phyloP scores from a whole-genome alignment of 2,329 filamentous ascomycete species.

The Myriosclerotinia scirpicola region DNA sequence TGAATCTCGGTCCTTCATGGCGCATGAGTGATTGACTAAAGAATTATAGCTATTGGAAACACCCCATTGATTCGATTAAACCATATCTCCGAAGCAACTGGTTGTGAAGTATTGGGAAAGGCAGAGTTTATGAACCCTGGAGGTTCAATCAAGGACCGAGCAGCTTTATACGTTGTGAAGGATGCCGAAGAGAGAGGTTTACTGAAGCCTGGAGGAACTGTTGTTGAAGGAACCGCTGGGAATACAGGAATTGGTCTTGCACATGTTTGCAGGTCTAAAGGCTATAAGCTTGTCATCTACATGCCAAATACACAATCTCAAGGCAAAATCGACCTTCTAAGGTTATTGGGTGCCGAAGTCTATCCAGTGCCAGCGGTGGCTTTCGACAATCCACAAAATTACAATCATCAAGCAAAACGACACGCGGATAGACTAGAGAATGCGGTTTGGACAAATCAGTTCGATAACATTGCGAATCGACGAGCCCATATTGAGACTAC shows the following conservation, averaged over 20 bases:
- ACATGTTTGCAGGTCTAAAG: slow-evolving; percentile 88
- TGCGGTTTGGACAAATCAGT: slow-evolving; percentile 98
- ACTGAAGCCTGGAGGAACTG: slow-evolving; percentile 81
- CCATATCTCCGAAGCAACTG: slow-evolving; percentile 82
- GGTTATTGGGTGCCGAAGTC: slow-evolving; percentile 89
- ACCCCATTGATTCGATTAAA: slow-evolving; percentile 92
- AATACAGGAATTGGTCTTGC: slow-evolving; percentile 98
- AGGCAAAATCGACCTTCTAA: slow-evolving; percentile 92
- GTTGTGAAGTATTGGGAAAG: slow-evolving; percentile 92
- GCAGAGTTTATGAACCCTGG: slow-evolving; percentile 99
- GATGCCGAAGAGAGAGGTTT: slow-evolving; percentile 89
- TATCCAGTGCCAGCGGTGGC: slow-evolving; percentile 94
- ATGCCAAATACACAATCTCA: slow-evolving; percentile 99
- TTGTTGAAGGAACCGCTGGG: slow-evolving; percentile 94
- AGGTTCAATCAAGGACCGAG: slow-evolving; percentile 93
- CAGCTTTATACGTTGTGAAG: slow-evolving; percentile 88
- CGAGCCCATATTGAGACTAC: slow-evolving; percentile 96
- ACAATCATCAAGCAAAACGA: slow-evolving; percentile 91
- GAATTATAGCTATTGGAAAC: slow-evolving; percentile 80
- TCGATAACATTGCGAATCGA: slow-evolving; percentile 93
- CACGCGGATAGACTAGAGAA: slow-evolving; percentile 86
- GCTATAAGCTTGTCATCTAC: slow-evolving; percentile 96
- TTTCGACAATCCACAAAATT: slow-evolving; percentile 93
- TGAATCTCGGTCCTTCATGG: slow-evolving; percentile 2
- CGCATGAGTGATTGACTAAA: slow-evolving; percentile 26